A percentile compares a stretch with the other conserved stretches of the same genome.
Evolutionary conservation across 1,284 basidiomycete genomes (phyloP).

Genomic region (Cryptococcus jaspeensis): DNA sequence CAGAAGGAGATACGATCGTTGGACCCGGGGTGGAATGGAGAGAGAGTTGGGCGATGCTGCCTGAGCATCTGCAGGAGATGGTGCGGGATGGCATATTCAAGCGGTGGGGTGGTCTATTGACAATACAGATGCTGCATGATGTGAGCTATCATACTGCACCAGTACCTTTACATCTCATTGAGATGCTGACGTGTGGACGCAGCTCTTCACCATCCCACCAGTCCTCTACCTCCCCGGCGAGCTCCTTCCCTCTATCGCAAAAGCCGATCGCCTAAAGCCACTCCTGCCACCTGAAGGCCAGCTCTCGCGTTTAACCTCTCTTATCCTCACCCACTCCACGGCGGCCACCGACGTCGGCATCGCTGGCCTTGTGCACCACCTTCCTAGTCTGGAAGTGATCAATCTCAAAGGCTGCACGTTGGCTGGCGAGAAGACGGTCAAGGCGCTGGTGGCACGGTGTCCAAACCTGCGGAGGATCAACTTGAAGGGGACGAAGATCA

Average conservation of each 20-base stretch:
- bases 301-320: slow-evolving; percentile 10
- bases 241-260: slow-evolving; percentile 19
- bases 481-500: slow-evolving; percentile 32
- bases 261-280: slow-evolving; percentile 17
- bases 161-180: neutral
- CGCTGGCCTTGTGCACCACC: slow-evolving; percentile 21
- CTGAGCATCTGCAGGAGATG: slow-evolving; percentile 26
- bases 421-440: slow-evolving; percentile 17
- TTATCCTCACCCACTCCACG: slow-evolving; percentile 21
- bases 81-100: slow-evolving; percentile 28
- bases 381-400: slow-evolving; percentile 27
- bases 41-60: slow-evolving; percentile 23
- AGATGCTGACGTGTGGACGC: neutral
- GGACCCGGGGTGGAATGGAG: slow-evolving; percentile 22
- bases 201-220: slow-evolving; percentile 28
- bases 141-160: slow-evolving; percentile 16
- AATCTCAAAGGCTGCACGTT: slow-evolving; percentile 33
- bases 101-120: slow-evolving; percentile 26
- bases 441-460: slow-evolving; percentile 22
- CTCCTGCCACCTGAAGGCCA: slow-evolving; percentile 12
- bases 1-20: slow-evolving; percentile 2
- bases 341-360: slow-evolving; percentile 26
- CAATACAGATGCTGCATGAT: slow-evolving; percentile 19
- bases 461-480: slow-evolving; percentile 19
- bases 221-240: slow-evolving; percentile 23